Base-by-base conservation (phyloP, 192 early-diverging fungal genomes). In the Helicostylum pulchrum region DNA sequence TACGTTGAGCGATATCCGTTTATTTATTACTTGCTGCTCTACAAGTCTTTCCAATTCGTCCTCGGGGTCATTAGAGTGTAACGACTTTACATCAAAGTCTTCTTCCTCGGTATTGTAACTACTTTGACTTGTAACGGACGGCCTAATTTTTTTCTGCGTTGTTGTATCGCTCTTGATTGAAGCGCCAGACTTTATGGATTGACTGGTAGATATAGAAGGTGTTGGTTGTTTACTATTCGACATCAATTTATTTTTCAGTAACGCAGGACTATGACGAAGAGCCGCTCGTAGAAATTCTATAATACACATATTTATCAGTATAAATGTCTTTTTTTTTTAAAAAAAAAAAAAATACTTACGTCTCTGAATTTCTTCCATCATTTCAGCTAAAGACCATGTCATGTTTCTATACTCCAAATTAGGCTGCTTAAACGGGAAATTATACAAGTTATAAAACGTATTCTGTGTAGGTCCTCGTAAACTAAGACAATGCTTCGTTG, bases 381-480 rank as follows among this genome's bases (percentile, higher is more conserved):
- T 75, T 32, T 91, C 89, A 15, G 79, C 72, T 78, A 82, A 88
- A 17, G 85, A 79, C 89, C 90, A 92, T 0, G 88, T 92, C 57
- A 77, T 85, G 67, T 90, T 92, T 21, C 83, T 78, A 66, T 90
- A 92, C 68, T 90, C 90, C 20, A 92, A 65, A 9, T 85, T 90
- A 10, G 88, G 89, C 65, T 89, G 73, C n/a, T 61, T 68, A 58
- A 92, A 89, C 14, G 85, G 76, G 73, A 91, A 90, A 64, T 81
- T 77, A 56, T 82, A 78, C 30, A 92, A 47, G 64, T 92, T 88
- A 61, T 85, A 82, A 32, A 92, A 65, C 56, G 87, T 89, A 59
- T 87, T 90, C 58, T 88, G 83, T 69, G 85, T 85, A 30, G 82
- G 77, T 0, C 92, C 92, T 82, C 88, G 45, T 54, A 51, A 49